phyloP scores from a whole-genome alignment of 148 eudicot genomes.

The Rhododendron kiyosumense region DNA sequence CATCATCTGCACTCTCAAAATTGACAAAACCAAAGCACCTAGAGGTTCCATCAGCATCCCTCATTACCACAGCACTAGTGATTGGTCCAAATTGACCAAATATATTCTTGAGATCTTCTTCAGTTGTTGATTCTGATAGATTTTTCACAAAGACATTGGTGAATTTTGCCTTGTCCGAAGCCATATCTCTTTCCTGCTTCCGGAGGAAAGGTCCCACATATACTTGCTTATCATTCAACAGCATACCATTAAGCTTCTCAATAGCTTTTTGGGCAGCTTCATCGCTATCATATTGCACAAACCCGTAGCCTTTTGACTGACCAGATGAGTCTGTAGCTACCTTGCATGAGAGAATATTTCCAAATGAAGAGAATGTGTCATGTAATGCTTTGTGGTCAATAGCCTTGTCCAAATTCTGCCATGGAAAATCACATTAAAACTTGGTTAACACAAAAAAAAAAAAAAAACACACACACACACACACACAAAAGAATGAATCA shows the following conservation, averaged over 20 bases:
- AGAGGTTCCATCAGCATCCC: constrained; percentile 74
- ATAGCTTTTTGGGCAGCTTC: constrained; percentile 82
- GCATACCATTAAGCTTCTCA: constrained; percentile 77
- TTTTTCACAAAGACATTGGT: constrained; percentile 86
- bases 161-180: constrained; percentile 55
- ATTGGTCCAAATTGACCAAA: constrained; percentile 74
- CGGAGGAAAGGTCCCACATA: constrained; percentile 78
- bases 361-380: constrained; percentile 77
- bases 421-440: constrained; percentile 9
- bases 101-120: constrained; percentile 56
- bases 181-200: constrained; percentile 72
- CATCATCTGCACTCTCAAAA: constrained; percentile 80
- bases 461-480: background rate
- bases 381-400: constrained; percentile 81
- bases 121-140: constrained; percentile 64
- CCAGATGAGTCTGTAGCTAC: constrained; percentile 74
- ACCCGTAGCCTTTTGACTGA: constrained; percentile 89
- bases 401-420: constrained; percentile 84
- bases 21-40: constrained; percentile 94
- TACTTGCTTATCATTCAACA: constrained; percentile 85
- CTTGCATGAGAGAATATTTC: constrained; percentile 82
- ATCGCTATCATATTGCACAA: constrained; percentile 82
- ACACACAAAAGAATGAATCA: background rate
- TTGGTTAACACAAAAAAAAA: background rate
- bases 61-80: constrained; percentile 84